Conservation (phyloP, 306 rosid genomes). For the Prunus dulcis region DNA sequence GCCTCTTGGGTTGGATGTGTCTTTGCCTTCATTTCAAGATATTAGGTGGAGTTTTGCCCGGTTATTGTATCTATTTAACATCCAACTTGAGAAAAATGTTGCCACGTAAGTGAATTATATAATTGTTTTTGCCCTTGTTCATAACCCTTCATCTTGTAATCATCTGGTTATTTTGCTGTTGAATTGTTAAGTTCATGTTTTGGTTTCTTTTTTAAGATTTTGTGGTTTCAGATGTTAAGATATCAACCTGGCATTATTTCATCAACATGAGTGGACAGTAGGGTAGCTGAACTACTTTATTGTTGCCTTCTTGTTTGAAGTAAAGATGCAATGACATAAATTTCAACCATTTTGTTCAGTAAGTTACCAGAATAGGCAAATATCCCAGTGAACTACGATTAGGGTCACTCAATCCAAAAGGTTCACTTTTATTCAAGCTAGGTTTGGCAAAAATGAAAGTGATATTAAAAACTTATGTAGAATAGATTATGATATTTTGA, state of each 20-base stretch:
- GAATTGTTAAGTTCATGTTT: constrained; percentile 10
- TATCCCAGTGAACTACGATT: background rate
- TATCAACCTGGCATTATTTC: constrained; percentile 7
- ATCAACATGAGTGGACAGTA: constrained; percentile 6
- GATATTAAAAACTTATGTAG: background rate
- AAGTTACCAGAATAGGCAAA: background rate
- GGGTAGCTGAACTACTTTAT: constrained; percentile 16
- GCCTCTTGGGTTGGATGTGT: constrained; percentile 74
- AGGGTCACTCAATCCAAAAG: background rate
- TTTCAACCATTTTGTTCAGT: constrained; percentile 3
- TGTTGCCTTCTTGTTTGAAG: constrained; percentile 9
- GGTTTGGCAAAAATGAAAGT: background rate
- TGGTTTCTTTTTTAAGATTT: background rate
- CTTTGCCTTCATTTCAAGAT: constrained; percentile 70
- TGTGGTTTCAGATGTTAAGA: background rate
- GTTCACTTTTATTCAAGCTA: background rate
- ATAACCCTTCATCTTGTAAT: no score
- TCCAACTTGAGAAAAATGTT: constrained; percentile 88
- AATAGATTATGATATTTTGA: background rate
- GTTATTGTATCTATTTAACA: constrained; percentile 67
- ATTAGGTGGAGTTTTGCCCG: constrained; percentile 73
- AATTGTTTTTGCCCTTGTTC: background rate
- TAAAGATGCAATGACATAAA: constrained; percentile 2
- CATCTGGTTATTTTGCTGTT: constrained; percentile 7
- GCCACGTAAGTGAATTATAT: constrained; percentile 71